Evolutionary conservation across 2,329 filamentous ascomycete species (phyloP).

Genomic region (Phaeophleospora eucalypticola): DNA sequence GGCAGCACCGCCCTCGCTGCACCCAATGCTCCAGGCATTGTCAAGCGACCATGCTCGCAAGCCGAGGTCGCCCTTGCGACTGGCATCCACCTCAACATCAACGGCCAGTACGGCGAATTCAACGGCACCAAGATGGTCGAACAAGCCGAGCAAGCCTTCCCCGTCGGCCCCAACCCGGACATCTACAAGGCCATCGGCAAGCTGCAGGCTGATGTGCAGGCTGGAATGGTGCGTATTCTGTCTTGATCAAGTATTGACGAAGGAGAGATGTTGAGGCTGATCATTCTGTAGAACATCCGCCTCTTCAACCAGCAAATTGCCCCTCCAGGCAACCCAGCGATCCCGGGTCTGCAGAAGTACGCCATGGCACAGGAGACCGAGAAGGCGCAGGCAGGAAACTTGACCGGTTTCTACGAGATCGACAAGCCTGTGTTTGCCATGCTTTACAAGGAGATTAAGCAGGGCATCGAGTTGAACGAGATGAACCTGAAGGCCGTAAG

Average conservation of each 20-base stretch:
- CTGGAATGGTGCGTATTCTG: constrained; percentile 7
- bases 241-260: too few relatives aligned
- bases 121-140: constrained; percentile 17
- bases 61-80: constrained; percentile 20
- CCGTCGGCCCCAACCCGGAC: constrained; percentile 4
- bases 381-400: constrained; percentile 9
- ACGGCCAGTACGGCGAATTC: constrained; percentile 21
- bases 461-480: constrained; percentile 22
- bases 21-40: neutral
- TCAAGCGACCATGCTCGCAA: constrained; percentile 11
- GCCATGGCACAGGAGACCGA: constrained; percentile 20
- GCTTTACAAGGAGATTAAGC: constrained; percentile 19
- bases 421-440: constrained; percentile 14
- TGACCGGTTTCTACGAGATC: constrained; percentile 13
- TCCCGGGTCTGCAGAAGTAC: constrained; percentile 19
- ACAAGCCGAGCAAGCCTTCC: constrained; percentile 11
- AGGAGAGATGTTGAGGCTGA: too few relatives aligned
- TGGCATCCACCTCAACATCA: constrained; percentile 26
- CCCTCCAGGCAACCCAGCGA: constrained; percentile 18
- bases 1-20: constrained; percentile 6
- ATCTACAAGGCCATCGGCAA: constrained; percentile 20
- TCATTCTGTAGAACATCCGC: constrained; percentile 23
- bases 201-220: constrained; percentile 13
- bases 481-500: constrained; percentile 18
- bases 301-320: constrained; percentile 23